phyloP scores from a whole-genome alignment of 2,329 filamentous ascomycete genomes.

The Penicillium frequentans region DNA sequence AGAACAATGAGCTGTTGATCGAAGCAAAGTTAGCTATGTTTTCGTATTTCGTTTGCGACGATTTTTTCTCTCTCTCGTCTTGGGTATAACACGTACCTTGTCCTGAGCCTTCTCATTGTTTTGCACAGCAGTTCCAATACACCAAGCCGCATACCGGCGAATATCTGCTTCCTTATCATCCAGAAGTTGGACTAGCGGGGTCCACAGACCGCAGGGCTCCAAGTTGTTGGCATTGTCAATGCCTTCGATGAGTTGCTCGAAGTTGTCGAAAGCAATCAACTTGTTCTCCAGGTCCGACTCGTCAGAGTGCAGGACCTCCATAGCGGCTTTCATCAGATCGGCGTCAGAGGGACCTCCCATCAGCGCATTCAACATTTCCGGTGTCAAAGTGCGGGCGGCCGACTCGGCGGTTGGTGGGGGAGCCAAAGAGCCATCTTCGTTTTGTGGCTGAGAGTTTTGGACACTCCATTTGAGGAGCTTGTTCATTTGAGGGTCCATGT shows the following conservation, averaged over 20 bases:
- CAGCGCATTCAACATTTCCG: conserved; percentile 70
- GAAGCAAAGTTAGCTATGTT: background rate
- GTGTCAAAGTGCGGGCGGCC: conserved; percentile 54
- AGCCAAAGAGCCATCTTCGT: conserved; percentile 35
- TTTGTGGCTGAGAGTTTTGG: conserved; percentile 55
- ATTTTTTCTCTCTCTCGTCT: background rate
- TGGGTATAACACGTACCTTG: conserved; percentile 46
- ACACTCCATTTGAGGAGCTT: conserved; percentile 78
- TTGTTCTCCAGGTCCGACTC: conserved; percentile 72
- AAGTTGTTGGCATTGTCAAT: conserved; percentile 98
- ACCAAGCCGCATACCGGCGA: conserved; percentile 88
- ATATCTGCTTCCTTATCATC: conserved; percentile 68
- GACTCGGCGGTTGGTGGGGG: conserved; percentile 35
- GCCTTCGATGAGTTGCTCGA: conserved; percentile 87
- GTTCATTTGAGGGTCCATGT: conserved; percentile 66
- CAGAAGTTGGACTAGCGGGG: conserved; percentile 72
- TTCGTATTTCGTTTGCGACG: background rate
- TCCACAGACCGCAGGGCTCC: conserved; percentile 75
- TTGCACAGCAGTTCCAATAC: conserved; percentile 89
- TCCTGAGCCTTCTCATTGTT: conserved; percentile 90
- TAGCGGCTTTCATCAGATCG: conserved; percentile 83
- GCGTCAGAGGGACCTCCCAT: conserved; percentile 86
- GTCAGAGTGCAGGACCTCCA: conserved; percentile 70
- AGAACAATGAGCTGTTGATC: conserved; percentile 50
- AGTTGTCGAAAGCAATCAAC: conserved; percentile 86